Percentiles rank a stretch among this genome's conserved stretches.
Evolutionary conservation across 2,329 filamentous ascomycete genomes (phyloP).

Genomic region (Stachybotrys elegans): DNA sequence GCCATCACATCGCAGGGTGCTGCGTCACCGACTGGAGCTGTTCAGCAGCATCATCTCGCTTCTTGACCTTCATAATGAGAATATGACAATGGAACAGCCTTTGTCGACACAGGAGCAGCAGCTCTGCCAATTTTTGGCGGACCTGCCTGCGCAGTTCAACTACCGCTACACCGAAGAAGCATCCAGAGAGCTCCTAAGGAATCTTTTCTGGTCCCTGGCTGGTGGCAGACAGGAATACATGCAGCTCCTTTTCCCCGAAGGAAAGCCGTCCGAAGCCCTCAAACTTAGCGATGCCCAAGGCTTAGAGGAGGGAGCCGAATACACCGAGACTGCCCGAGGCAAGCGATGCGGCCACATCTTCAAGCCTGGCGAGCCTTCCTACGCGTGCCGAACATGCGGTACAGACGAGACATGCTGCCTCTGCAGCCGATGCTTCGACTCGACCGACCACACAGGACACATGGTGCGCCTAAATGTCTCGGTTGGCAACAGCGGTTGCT

Average conservation of each 20-base stretch:
- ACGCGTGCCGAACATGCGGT: slow-evolving; percentile 89
- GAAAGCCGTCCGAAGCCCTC: slow-evolving; percentile 59
- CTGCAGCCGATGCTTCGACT: slow-evolving; percentile 90
- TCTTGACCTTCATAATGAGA: slow-evolving; percentile 23
- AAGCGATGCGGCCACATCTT: slow-evolving; percentile 98
- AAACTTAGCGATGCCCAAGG: slow-evolving; percentile 85
- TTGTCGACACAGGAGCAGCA: slow-evolving; percentile 69
- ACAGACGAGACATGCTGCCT: slow-evolving; percentile 93
- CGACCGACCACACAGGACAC: slow-evolving; percentile 90
- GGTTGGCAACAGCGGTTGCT: slow-evolving; percentile 89
- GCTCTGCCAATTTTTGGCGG: slow-evolving; percentile 77
- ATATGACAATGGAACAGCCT: slow-evolving; percentile 41
- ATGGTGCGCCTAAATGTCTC: slow-evolving; percentile 86
- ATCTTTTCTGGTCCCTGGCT: slow-evolving; percentile 83
- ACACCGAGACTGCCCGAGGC: slow-evolving; percentile 83
- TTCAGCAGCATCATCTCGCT: too few species aligned
- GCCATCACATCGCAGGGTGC: too few species aligned
- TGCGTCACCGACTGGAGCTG: too few species aligned
- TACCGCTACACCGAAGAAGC: slow-evolving; percentile 74
- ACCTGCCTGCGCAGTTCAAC: slow-evolving; percentile 66
- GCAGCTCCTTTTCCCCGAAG: slow-evolving; percentile 75
- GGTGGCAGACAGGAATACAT: slow-evolving; percentile 71
- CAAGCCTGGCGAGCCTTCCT: slow-evolving; percentile 88
- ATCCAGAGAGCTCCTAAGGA: slow-evolving; percentile 65
- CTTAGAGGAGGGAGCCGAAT: slow-evolving; percentile 89